Conservation (phyloP, 805 yeast genomes). For the Clavispora santaluciae region DNA sequence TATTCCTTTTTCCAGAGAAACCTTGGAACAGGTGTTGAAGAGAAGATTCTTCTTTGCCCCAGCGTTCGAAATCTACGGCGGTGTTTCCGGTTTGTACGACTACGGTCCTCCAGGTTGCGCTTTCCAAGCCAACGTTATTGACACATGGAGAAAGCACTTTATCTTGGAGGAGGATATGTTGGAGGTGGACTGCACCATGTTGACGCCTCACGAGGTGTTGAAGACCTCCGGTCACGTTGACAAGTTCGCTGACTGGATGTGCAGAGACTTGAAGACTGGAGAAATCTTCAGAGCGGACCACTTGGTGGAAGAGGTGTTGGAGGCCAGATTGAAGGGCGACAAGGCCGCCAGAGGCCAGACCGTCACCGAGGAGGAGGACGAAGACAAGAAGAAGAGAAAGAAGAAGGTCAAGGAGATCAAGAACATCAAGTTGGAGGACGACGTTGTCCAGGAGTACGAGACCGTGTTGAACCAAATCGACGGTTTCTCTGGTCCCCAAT, state of each 20-base stretch:
- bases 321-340: constrained; percentile 94
- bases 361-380: constrained; percentile 48
- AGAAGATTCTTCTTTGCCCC: constrained; percentile 98
- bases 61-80: constrained; percentile 95
- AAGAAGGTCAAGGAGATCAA: constrained; percentile 88
- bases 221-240: constrained; percentile 99
- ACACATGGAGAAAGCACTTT: constrained; percentile 96
- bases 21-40: constrained; percentile 83
- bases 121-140: constrained; percentile 91
- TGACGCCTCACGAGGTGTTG: constrained; percentile 95
- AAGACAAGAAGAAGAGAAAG: constrained; percentile 65
- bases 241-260: constrained; percentile 99
- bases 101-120: constrained; percentile 99
- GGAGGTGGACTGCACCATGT: constrained; percentile 96
- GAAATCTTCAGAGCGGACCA: constrained; percentile 99
- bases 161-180: constrained; percentile 97
- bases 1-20: constrained; percentile 70
- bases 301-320: constrained; percentile 94
- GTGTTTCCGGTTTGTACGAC: constrained; percentile 96
- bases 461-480: constrained; percentile 87
- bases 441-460: constrained; percentile 75
- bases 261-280: constrained; percentile 90
- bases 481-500: constrained; percentile 87
- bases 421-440: constrained; percentile 84
- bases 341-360: constrained; percentile 88